A percentile compares a stretch with the other conserved stretches of the same genome.
Conservation (phyloP, 805 yeast species). For the Nakazawaea ambrosiae region DNA sequence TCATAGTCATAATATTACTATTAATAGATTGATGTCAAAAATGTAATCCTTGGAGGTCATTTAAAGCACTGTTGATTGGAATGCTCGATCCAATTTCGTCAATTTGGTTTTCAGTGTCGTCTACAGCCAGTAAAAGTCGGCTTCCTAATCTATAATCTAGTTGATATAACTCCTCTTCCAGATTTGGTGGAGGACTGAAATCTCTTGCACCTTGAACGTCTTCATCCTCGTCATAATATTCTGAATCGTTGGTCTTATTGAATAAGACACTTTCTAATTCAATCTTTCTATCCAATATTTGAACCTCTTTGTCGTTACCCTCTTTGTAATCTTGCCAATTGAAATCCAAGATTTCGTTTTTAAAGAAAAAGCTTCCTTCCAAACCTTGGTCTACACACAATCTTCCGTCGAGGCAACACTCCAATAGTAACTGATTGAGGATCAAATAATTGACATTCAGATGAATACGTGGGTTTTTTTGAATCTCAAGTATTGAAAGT, state of each 20-base stretch:
- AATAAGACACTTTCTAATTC: constrained; percentile 3
- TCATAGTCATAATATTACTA: neutral
- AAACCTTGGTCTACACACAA: constrained; percentile 22
- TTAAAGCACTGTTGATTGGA: constrained; percentile 1
- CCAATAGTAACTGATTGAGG: constrained; percentile 20
- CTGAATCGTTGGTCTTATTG: too few species aligned
- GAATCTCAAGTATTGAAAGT: constrained; percentile 21
- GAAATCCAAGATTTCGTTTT: constrained; percentile 19
- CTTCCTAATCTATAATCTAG: too few species aligned
- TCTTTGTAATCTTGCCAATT: constrained; percentile 15
- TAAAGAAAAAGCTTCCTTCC: constrained; percentile 24
- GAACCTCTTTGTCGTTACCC: constrained; percentile 2
- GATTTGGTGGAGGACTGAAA: too few species aligned
- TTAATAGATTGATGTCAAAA: constrained; percentile 2
- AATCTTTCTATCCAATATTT: neutral
- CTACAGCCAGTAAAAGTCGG: too few species aligned
- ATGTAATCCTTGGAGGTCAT: constrained; percentile 9
- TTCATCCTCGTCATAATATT: neutral
- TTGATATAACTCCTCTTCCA: too few species aligned
- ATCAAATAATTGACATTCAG: constrained; percentile 23
- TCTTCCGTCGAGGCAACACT: constrained; percentile 17
- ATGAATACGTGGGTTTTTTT: constrained; percentile 14
- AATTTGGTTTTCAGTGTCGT: too few species aligned
- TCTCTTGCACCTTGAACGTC: neutral
- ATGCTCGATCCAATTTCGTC: too few species aligned